Base-by-base conservation (phyloP, 2,329 filamentous ascomycete species). In the Drechslerella coelobrocha region DNA sequence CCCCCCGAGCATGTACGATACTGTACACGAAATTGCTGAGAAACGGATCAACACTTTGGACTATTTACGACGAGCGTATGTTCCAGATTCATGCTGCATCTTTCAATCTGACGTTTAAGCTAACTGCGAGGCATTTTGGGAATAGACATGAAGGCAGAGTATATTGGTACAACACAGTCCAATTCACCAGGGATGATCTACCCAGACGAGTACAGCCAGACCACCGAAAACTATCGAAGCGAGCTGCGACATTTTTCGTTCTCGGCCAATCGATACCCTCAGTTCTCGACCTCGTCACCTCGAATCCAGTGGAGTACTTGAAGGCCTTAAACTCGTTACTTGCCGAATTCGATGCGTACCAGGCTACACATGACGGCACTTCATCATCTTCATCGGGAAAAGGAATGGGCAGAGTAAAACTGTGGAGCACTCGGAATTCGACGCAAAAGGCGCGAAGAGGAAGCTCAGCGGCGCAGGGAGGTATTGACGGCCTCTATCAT, bases 131-230 rank as follows among this genome's bases (percentile, higher is more conserved):
- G 4, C 17, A 39, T 29, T 57, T 57, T 43, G 29, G 37, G 50
- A 47, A 43, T 78, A 96, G 91, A 26, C 92, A 99, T 78, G 92
- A 97, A 80, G 92, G 93, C 71, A 88, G 91, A 66, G 88, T 96
- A 43, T 97, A 96, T 82, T 97, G 94, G 92, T 97, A 97, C 83
- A 97, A 97, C 80, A 97, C 94, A 0, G 86, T 96, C 71, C 89
- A 96, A 77, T 96, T 96, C 80, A 90, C 92, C 74, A 89, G 91
- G 76, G 79, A 85, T 27, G 91, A 96, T 78, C 84, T 97, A 31
- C 82, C 85, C 55, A 88, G 88, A 77, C 88, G 97, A 82, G 88
- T 93, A 48, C 96, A 91, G 77, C 93, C 95, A 77, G 90, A 95
- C 68, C 82, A 86, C 2, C 87, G 89, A 73, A 94, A 93, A 77